Evolutionary conservation across 805 yeast species (phyloP).

Genomic region (Metschnikowia lochheadii): DNA sequence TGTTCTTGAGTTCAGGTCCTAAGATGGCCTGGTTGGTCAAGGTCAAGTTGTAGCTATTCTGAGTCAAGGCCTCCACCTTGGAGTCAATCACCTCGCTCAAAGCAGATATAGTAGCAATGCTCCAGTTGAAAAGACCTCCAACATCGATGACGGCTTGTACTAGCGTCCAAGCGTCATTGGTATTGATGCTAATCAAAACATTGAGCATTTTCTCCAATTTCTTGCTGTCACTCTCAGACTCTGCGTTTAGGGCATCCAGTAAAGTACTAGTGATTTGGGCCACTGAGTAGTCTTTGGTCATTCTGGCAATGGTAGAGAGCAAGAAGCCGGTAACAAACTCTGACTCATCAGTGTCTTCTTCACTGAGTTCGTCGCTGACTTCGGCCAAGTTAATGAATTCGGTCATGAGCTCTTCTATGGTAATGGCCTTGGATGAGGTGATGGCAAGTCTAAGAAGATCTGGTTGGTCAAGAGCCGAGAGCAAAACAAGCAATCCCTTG

Average conservation of each 20-base stretch:
- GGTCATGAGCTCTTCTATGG: constrained; percentile 56
- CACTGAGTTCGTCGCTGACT: constrained; percentile 14
- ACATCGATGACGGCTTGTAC: constrained; percentile 65
- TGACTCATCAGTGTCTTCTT: constrained; percentile 9
- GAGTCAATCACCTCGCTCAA: constrained; percentile 43
- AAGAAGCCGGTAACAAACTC: constrained; percentile 15
- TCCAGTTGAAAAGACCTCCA: constrained; percentile 68
- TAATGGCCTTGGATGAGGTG: constrained; percentile 68
- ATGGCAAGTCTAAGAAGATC: constrained; percentile 77
- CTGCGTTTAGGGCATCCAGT: constrained; percentile 28
- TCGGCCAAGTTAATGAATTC: constrained; percentile 48
- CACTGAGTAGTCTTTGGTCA: constrained; percentile 60
- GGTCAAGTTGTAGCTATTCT: constrained; percentile 43
- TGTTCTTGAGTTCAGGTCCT: constrained; percentile 21
- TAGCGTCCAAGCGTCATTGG: constrained; percentile 56
- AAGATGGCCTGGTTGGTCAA: constrained; percentile 43
- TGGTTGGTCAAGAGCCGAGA: constrained; percentile 41
- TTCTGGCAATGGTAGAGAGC: constrained; percentile 44
- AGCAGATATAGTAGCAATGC: constrained; percentile 43
- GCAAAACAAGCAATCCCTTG: constrained; percentile 51
- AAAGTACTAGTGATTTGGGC: constrained; percentile 53
- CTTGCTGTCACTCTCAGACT: constrained; percentile 22
- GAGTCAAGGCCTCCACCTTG: constrained; percentile 44
- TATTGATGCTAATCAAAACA: constrained; percentile 30
- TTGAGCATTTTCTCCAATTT: constrained; percentile 38